Evolutionary conservation across 2,329 filamentous ascomycete genomes (phyloP).

Genomic region (Cyphellophora europaea): DNA sequence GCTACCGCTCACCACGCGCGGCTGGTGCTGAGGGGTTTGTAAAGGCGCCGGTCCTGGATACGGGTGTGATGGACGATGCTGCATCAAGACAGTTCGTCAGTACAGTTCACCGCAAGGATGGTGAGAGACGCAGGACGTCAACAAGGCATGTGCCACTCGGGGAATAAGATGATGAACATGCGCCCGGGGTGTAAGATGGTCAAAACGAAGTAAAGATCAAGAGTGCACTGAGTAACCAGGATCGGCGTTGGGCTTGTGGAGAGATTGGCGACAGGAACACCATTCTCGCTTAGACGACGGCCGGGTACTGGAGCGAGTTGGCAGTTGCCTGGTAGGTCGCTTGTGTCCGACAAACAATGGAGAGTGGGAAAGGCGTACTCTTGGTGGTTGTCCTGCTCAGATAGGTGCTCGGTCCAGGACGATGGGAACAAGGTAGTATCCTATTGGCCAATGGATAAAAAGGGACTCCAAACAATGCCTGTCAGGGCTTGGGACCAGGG

Average conservation of each 20-base stretch:
- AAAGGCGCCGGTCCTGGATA: constrained; percentile 15
- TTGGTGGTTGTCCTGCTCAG: no score
- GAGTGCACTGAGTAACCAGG: neutral
- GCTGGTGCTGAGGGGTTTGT: constrained; percentile 21
- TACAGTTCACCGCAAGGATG: constrained; percentile 3
- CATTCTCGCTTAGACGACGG: constrained; percentile 7
- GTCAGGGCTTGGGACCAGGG: neutral
- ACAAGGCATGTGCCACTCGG: constrained; percentile 5
- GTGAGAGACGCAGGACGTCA: no score
- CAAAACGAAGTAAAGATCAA: no score
- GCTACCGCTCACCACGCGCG: constrained; percentile 16
- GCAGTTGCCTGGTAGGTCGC: neutral
- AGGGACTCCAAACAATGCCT: constrained; percentile 1
- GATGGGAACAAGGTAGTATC: no score
- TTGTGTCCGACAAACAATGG: constrained; percentile 1
- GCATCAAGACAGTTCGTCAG: constrained; percentile 13
- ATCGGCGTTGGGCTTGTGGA: neutral
- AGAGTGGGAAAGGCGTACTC: no score
- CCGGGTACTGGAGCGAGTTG: no score
- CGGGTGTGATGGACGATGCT: constrained; percentile 18
- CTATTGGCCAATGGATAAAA: no score
- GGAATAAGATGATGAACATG: constrained; percentile 3
- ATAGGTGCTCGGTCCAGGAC: no score
- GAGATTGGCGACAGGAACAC: constrained; percentile 5
- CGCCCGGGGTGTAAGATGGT: no score